These are phyloP conservation scores for Aspergillus pseudoviridinutans DNA, from an alignment of 2,329 filamentous ascomycete species.

Conservation along the genomic window DNA sequence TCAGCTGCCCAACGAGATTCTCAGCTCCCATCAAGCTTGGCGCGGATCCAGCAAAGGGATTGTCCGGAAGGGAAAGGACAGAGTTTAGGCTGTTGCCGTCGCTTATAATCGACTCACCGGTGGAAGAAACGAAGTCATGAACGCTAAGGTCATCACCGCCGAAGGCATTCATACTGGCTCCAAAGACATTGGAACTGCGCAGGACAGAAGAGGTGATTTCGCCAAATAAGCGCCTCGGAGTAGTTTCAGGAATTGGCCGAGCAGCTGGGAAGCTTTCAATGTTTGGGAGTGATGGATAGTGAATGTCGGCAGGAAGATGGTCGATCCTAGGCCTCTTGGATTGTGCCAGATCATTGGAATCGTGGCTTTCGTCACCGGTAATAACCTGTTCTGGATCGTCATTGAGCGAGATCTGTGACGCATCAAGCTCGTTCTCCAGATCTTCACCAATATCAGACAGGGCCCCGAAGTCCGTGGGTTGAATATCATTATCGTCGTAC, in stretches of 20 bases:
- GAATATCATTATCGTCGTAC: slow-evolving; percentile 59
- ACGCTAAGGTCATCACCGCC: slow-evolving; percentile 33
- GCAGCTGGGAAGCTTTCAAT: slow-evolving; percentile 33
- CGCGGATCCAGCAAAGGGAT: slow-evolving; percentile 36
- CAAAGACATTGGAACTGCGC: slow-evolving; percentile 49
- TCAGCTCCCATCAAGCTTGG: slow-evolving; percentile 47
- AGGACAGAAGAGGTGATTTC: slow-evolving; percentile 57
- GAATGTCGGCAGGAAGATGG: slow-evolving; percentile 28
- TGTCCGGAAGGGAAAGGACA: slow-evolving; percentile 34
- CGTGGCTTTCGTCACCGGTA: slow-evolving; percentile 31
- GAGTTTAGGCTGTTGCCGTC: slow-evolving; percentile 35
- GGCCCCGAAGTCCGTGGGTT: slow-evolving; percentile 43
- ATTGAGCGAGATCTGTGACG: slow-evolving; percentile 62
- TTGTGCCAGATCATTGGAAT: slow-evolving; percentile 32
- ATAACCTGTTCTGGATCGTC: slow-evolving; percentile 41
- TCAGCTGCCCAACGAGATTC: slow-evolving; percentile 44
- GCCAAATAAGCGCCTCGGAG: slow-evolving; percentile 53
- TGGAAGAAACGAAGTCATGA: slow-evolving; percentile 38
- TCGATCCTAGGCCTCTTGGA: slow-evolving; percentile 35
- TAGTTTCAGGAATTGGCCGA: slow-evolving; percentile 21
- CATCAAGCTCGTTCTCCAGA: slow-evolving; percentile 42
- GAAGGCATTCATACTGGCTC: slow-evolving; percentile 24
- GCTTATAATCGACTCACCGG: slow-evolving; percentile 37
- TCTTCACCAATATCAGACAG: slow-evolving; percentile 38
- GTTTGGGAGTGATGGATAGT: slow-evolving; percentile 42